Evolutionary conservation across 495 filamentous ascomycete genomes (phyloP).

Genomic region (Penicillium samsonianum): DNA sequence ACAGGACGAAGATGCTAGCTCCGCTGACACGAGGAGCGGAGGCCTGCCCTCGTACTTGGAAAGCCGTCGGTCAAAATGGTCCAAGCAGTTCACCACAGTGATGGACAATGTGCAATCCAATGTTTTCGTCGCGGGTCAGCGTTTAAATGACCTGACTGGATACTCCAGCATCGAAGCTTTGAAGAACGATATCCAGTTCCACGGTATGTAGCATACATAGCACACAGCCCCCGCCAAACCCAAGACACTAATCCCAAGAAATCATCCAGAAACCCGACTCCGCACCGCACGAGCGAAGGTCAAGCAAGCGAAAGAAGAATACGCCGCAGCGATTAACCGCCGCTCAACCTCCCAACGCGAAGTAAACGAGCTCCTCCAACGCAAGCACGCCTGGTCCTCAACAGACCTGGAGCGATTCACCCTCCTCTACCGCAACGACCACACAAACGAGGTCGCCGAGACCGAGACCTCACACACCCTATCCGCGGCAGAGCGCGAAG

Average conservation of each 20-base stretch:
- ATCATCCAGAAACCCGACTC: conserved; percentile 59
- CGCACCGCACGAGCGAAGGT: conserved; percentile 63
- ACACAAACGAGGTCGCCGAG: conserved; percentile 89
- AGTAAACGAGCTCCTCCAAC: conserved; percentile 88
- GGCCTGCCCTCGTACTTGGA: conserved; percentile 78
- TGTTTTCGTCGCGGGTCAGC: conserved; percentile 79
- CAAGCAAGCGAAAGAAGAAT: conserved; percentile 67
- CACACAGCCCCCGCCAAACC: not conserved
- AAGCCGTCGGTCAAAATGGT: conserved; percentile 66
- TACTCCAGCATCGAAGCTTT: conserved; percentile 91
- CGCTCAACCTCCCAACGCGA: conserved; percentile 90
- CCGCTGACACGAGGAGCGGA: conserved; percentile 18
- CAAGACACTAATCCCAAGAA: conserved; percentile 7
- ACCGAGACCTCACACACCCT: conserved; percentile 69
- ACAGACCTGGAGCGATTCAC: conserved; percentile 94
- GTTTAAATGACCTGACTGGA: conserved; percentile 89
- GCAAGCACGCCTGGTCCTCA: conserved; percentile 89
- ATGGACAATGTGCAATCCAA: conserved; percentile 91
- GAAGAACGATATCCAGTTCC: conserved; percentile 69
- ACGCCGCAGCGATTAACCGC: conserved; percentile 73
- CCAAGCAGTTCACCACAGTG: conserved; percentile 70
- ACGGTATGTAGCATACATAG: conserved; percentile 49
- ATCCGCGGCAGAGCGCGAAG: conserved; percentile 69
- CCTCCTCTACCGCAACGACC: conserved; percentile 84
- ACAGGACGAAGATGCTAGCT: conserved; percentile 6